Base-by-base conservation (phyloP, 1,139 yeast species). In the Kodamaea arcana region DNA sequence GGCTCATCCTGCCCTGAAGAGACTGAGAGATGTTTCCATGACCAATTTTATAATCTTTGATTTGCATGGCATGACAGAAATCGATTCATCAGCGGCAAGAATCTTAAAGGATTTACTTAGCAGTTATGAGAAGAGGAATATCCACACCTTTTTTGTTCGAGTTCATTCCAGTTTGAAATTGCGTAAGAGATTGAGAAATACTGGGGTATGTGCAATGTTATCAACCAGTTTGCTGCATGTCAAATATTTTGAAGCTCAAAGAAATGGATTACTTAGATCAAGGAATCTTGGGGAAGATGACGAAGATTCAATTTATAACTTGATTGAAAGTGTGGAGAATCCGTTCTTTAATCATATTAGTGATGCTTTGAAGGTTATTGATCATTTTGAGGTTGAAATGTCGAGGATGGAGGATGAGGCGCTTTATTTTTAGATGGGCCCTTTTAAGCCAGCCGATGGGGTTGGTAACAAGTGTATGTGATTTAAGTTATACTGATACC, bases 81-180 rank as follows among this genome's bases (percentile, higher is more conserved):
- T 90, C 28, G 98, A 92, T 51, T 83, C 96, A 0, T 80, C 94
- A 2, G 97, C 97, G 0, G 81, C 88, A 0, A 86, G 84, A 47
- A 83, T 85, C 11, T 60, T 90, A 32, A 55, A 62, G 31, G 85
- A 78, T 34, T 75, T 86, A 12, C 62, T 90, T 6, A 47, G 58
- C 4, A 70, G 73, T 20, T 81, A 84, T 43, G 64, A 65, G 29
- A 61, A 62, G 15, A 69, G 94, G 32, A 66, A 69, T 2, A 81
- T 86, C 12, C 61, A 66, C 15, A 78, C 84, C 1, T 75, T 79
- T 40, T 77, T 90, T 43, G 78, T 84, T 1, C 64, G 94, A 20
- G 81, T 86, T 15, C 70, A 79, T 8, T 57, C 65, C 15, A 69
- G 62, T 31, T 51, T 47, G 0, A 41, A 51, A 22, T 54, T 68